Percentiles rank a stretch among this genome's conserved stretches.
Conservation (phyloP, 306 rosid genomes). For the Notholithocarpus densiflorus region DNA sequence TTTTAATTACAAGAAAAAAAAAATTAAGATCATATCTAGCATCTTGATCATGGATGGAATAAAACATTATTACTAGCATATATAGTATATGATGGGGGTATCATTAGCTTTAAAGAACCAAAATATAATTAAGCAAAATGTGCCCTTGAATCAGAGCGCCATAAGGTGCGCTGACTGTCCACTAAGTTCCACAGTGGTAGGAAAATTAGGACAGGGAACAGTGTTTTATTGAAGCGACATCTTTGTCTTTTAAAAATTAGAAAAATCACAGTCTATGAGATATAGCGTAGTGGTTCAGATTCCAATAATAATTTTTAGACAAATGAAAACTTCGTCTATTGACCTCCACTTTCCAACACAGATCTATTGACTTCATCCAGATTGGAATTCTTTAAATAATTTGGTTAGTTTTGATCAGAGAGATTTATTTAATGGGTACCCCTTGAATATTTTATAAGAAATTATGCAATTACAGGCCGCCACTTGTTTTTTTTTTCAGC, state of each 20-base stretch:
- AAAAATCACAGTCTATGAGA: conserved; percentile 19
- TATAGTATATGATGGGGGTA: not conserved
- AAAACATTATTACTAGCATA: no score
- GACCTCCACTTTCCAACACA: conserved; percentile 43
- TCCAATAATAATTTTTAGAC: conserved; percentile 29
- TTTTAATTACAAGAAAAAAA: no score
- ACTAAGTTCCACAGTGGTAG: conserved; percentile 27
- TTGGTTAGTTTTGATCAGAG: conserved; percentile 14
- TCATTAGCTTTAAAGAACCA: conserved; percentile 17
- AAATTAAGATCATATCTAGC: no score
- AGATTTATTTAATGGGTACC: not conserved
- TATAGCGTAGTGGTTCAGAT: conserved; percentile 43
- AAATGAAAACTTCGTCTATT: conserved; percentile 26
- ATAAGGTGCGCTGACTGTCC: conserved; percentile 31
- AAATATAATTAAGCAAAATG: not conserved
- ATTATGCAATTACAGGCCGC: not conserved
- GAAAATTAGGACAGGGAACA: conserved; percentile 29
- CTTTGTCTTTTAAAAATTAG: conserved; percentile 35
- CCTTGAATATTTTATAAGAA: not conserved
- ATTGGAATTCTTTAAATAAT: conserved; percentile 12
- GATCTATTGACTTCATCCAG: conserved; percentile 41
- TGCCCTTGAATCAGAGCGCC: conserved; percentile 14
- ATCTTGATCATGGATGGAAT: no score
- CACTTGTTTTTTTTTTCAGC: not conserved
- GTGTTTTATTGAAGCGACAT: conserved; percentile 34